phyloP scores from a whole-genome alignment of 2,329 filamentous ascomycete genomes.

The Dactylonectria estremocensis region DNA sequence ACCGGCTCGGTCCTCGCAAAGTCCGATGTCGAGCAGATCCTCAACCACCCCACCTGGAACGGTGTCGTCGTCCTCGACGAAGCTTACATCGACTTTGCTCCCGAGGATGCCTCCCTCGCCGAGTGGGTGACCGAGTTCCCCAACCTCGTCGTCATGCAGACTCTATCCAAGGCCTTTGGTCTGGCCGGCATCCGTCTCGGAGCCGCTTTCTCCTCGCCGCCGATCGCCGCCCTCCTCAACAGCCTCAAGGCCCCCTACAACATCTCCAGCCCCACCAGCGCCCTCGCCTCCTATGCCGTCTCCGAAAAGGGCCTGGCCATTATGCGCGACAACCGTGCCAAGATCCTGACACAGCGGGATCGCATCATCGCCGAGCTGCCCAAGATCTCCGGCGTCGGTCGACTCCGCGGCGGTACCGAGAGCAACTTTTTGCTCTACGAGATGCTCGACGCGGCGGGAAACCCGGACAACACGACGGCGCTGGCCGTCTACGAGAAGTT shows the following conservation, averaged over 20 bases:
- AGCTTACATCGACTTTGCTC: slow-evolving; percentile 95
- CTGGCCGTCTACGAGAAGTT: slow-evolving; percentile 86
- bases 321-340: slow-evolving; percentile 80
- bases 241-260: slow-evolving; percentile 97
- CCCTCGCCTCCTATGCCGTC: slow-evolving; percentile 83
- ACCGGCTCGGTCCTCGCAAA: slow-evolving; percentile 86
- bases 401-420: slow-evolving; percentile 83
- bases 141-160: slow-evolving; percentile 98
- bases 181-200: slow-evolving; percentile 94
- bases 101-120: slow-evolving; percentile 82
- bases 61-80: slow-evolving; percentile 94
- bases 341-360: slow-evolving; percentile 83
- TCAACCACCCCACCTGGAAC: slow-evolving; percentile 94
- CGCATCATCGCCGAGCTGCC: slow-evolving; percentile 82
- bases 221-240: slow-evolving; percentile 87
- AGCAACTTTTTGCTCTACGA: slow-evolving; percentile 95
- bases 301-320: slow-evolving; percentile 75
- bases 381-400: slow-evolving; percentile 82
- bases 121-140: slow-evolving; percentile 95
- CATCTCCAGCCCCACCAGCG: slow-evolving; percentile 88
- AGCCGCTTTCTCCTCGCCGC: slow-evolving; percentile 82
- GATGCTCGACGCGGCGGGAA: slow-evolving; percentile 80
- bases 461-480: slow-evolving; percentile 85
- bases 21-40: slow-evolving; percentile 78
- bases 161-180: slow-evolving; percentile 97